Evolutionary conservation across 176 grass and related monocot species (phyloP).

Genomic region (Dactylis glomerata): DNA sequence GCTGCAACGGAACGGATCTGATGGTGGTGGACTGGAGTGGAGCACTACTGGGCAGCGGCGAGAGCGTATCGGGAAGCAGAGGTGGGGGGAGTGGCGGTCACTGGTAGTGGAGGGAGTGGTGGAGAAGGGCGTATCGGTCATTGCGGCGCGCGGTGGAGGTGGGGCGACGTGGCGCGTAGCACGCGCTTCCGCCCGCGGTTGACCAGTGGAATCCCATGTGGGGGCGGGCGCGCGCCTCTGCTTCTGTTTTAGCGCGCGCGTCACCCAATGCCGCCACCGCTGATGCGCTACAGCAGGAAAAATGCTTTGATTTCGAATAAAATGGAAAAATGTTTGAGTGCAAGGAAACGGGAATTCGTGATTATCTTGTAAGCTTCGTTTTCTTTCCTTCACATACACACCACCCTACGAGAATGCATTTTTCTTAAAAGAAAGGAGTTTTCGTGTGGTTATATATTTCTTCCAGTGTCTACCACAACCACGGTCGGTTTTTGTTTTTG

Average conservation of each 20-base stretch:
- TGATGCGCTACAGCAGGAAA: too few relatives aligned
- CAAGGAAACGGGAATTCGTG: too few relatives aligned
- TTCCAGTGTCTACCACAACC: too few relatives aligned
- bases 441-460: too few relatives aligned
- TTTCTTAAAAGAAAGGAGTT: too few relatives aligned
- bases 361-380: too few relatives aligned
- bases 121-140: conserved; percentile 5
- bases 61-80: neutral
- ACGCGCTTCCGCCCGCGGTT: conserved; percentile 4
- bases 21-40: neutral
- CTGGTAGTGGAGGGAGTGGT: neutral
- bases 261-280: too few relatives aligned
- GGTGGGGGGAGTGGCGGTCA: neutral
- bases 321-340: too few relatives aligned
- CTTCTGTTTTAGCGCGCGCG: neutral
- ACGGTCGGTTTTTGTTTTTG: too few relatives aligned
- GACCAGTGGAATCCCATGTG: conserved; percentile 37
- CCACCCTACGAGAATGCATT: too few relatives aligned
- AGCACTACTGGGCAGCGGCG: neutral
- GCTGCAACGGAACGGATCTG: neutral
- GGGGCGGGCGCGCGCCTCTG: neutral
- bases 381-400: too few relatives aligned
- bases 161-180: conserved; percentile 4
- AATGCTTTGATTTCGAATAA: too few relatives aligned
- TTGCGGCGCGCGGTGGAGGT: neutral